phyloP scores from a whole-genome alignment of 225 moss, liverwort and hornwort species.

The Takakia lepidozioides region DNA sequence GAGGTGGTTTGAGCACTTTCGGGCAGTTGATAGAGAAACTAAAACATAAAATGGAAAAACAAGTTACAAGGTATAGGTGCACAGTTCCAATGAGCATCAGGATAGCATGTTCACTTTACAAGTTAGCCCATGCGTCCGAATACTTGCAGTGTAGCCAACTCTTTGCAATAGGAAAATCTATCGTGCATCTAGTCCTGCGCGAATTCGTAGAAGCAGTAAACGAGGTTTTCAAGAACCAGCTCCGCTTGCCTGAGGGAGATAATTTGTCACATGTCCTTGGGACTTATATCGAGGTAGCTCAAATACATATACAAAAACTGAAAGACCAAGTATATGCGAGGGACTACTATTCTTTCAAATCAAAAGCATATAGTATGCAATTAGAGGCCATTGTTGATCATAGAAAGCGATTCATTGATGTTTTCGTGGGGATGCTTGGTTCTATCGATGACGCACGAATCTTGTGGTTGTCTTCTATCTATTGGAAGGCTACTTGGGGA shows the following conservation, averaged over 20 bases:
- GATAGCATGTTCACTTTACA: neutral
- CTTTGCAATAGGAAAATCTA: neutral
- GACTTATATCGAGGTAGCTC: neutral
- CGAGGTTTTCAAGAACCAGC: neutral
- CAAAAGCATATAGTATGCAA: neutral
- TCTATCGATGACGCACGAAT: neutral
- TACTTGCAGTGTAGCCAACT: neutral
- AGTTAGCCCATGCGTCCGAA: neutral
- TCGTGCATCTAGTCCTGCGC: neutral
- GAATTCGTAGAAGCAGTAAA: neutral
- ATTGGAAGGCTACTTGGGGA: too few species aligned
- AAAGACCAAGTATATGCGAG: neutral
- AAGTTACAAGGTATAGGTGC: neutral
- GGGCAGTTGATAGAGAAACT: too few species aligned
- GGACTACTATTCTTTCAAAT: conserved; percentile 1
- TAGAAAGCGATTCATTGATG: neutral
- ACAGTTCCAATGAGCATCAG: neutral
- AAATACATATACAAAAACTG: too few species aligned
- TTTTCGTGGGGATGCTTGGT: neutral
- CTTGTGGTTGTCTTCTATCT: too few species aligned
- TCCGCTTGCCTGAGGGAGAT: neutral
- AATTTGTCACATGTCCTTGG: neutral
- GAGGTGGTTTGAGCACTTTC: neutral
- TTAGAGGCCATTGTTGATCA: neutral
- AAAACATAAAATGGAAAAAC: too few species aligned